phyloP scores from a whole-genome alignment of 1,284 basidiomycete species.

The Ganoderma leucocontextum region DNA sequence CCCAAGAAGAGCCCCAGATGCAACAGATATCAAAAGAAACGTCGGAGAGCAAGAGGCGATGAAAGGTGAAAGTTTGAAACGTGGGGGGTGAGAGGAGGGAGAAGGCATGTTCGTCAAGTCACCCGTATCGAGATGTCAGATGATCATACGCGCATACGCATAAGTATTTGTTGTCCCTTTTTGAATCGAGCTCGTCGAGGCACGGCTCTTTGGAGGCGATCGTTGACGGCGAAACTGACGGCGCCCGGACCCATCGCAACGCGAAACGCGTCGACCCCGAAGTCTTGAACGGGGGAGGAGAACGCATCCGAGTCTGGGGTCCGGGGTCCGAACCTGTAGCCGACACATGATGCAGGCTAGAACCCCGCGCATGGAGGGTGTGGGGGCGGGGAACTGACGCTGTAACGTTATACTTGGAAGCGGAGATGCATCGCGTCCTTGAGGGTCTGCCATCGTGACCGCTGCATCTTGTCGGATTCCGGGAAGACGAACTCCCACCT shows the following conservation, averaged over 20 bases:
- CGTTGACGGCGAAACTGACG: not conserved
- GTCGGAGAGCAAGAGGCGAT: not conserved
- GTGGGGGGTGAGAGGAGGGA: not conserved
- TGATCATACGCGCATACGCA: constrained; percentile 10
- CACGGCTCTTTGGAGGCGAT: not conserved
- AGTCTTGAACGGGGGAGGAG: not conserved
- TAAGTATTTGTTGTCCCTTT: not conserved
- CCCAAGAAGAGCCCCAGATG: constrained; percentile 2
- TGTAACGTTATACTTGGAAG: constrained; percentile 23
- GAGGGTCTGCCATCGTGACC: constrained; percentile 41
- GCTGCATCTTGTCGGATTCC: constrained; percentile 37
- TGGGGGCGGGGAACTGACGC: not conserved
- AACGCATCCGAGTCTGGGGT: not conserved
- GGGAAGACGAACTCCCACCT: constrained; percentile 46
- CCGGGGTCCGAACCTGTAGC: not conserved
- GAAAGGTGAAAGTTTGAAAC: constrained; percentile 5
- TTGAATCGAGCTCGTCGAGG: not conserved
- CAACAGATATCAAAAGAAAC: not conserved
- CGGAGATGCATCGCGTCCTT: constrained; percentile 42
- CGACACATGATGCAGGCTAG: constrained; percentile 4
- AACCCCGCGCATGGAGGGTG: not conserved
- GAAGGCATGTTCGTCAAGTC: constrained; percentile 6
- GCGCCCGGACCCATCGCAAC: not conserved
- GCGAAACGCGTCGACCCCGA: constrained; percentile 1
- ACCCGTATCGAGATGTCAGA: constrained; percentile 6